phyloP scores from a whole-genome alignment of 768 basidiomycete species.

The Lentinula sp. region DNA sequence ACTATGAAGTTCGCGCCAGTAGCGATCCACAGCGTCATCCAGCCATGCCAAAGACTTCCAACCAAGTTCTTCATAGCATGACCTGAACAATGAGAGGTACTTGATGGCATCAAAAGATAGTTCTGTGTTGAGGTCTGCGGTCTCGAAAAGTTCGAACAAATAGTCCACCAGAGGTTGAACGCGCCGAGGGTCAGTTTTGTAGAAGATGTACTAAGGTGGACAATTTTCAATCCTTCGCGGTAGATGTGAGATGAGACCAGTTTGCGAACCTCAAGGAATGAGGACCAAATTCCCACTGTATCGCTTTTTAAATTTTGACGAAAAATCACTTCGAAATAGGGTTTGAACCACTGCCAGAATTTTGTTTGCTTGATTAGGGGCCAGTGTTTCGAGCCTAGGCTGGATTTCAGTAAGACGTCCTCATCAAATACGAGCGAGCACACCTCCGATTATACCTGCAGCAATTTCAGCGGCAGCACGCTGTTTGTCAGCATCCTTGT shows the following conservation, averaged over 20 bases:
- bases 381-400: slow-evolving; percentile 83
- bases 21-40: slow-evolving; percentile 56
- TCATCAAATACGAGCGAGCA: background rate
- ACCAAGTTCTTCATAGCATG: slow-evolving; percentile 67
- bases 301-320: slow-evolving; percentile 74
- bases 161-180: slow-evolving; percentile 76
- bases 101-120: slow-evolving; percentile 79
- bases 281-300: slow-evolving; percentile 73
- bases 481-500: slow-evolving; percentile 78
- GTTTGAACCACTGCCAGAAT: slow-evolving; percentile 80
- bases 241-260: background rate
- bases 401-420: background rate
- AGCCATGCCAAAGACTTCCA: slow-evolving; percentile 82
- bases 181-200: slow-evolving; percentile 77
- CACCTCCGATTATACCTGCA: slow-evolving; percentile 65
- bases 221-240: background rate
- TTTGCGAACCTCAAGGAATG: slow-evolving; percentile 60
- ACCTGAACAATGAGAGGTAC: slow-evolving; percentile 58
- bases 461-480: slow-evolving; percentile 82
- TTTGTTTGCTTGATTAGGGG: slow-evolving; percentile 55
- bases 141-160: slow-evolving; percentile 55
- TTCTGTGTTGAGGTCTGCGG: slow-evolving; percentile 74
- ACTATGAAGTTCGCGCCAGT: slow-evolving; percentile 65
- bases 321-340: slow-evolving; percentile 60
- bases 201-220: slow-evolving; percentile 60